Evolutionary conservation across 306 rosid species (phyloP), one percentile per base, ranked within the genome.

Genomic region (Acacia melanoxylon): DNA sequence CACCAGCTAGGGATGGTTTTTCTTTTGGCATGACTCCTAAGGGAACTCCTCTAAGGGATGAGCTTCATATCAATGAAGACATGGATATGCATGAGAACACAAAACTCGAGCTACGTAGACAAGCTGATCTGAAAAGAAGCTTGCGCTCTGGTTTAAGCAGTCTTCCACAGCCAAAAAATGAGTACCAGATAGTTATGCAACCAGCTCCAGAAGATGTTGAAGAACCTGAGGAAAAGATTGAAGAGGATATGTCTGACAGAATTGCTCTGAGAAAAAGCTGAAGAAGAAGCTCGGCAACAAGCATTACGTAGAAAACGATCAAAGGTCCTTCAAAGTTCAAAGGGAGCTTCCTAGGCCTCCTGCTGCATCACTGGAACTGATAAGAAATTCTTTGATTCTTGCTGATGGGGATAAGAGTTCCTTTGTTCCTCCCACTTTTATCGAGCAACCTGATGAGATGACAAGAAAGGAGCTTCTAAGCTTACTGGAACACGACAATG

Each of bases 271-370:
- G 15, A 46, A 46, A 46, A 46, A 46, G 15, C 12, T 10, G 51
- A 46, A 12, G 51, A 46, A 46, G 51, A 46, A 46, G 16, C 51
- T 10, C 51, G 4, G 16, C 51, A 46, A 73, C 97, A 91, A 67
- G 98, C 94, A 68, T 89, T 92, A 82, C 97, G 92, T 81, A 89
- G 92, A 87, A 94, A 94, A 81, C 89, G 98, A 80, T 94, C 98
- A 22, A 94, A 94, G 89, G 98, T 94, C 29, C 93, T 94, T 76
- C 97, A 92, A n/a, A n/a, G n/a, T 94, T 76, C 97, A 92, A 68
- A 91, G 97, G 86, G 98, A 86, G 86, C 97, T 94, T 80, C 98
- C 98, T 51, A 90, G 98, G 86, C 98, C 98, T 74, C 98, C 98
- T 81, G 78, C 78, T 74, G 94, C 92, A 44, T 94, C 98, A 19